These are phyloP conservation scores for Cyclotella kingstonii DNA, from an alignment of 108 stramenopile species.

Conservation along the genomic window DNA sequence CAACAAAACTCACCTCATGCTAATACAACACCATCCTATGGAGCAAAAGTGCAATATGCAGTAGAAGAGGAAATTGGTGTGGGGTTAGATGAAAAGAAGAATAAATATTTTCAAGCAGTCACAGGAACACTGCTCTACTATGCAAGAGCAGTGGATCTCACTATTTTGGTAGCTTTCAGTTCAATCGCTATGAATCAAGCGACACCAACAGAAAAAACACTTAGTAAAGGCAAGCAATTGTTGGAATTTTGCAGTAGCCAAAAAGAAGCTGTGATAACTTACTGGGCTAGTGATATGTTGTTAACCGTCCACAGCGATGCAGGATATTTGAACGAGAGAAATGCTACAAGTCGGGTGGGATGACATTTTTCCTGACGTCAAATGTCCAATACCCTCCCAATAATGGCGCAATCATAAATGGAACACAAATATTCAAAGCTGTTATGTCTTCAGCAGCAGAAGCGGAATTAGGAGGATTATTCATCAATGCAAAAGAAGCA, in stretches of 20 bases:
- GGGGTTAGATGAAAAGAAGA: background rate
- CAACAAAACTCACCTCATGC: slow-evolving; percentile 15
- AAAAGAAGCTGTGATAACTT: slow-evolving; percentile 12
- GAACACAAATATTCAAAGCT: slow-evolving; percentile 14
- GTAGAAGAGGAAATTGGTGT: slow-evolving; percentile 7
- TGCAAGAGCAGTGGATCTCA: background rate
- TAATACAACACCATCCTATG: slow-evolving; percentile 26
- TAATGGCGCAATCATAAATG: slow-evolving; percentile 21
- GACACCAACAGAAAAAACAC: background rate
- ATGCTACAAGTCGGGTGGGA: slow-evolving; percentile 23
- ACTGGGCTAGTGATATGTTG: slow-evolving; percentile 34
- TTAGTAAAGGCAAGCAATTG: background rate
- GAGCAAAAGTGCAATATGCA: slow-evolving; percentile 34
- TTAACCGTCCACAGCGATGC: background rate
- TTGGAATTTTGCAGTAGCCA: background rate
- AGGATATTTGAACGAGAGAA: background rate
- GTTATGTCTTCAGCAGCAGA: slow-evolving; percentile 38
- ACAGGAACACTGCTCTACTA: background rate
- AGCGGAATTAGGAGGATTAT: slow-evolving; percentile 44
- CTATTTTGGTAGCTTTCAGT: background rate
- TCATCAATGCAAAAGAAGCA: slow-evolving; percentile 36
- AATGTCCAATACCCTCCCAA: slow-evolving; percentile 3
- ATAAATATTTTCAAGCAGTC: background rate
- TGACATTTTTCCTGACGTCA: slow-evolving; percentile 19
- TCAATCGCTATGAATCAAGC: slow-evolving; percentile 4